Evolutionary conservation across 75 land plant species (phyloP).

Genomic region (Chamaecyparis obtusa): DNA sequence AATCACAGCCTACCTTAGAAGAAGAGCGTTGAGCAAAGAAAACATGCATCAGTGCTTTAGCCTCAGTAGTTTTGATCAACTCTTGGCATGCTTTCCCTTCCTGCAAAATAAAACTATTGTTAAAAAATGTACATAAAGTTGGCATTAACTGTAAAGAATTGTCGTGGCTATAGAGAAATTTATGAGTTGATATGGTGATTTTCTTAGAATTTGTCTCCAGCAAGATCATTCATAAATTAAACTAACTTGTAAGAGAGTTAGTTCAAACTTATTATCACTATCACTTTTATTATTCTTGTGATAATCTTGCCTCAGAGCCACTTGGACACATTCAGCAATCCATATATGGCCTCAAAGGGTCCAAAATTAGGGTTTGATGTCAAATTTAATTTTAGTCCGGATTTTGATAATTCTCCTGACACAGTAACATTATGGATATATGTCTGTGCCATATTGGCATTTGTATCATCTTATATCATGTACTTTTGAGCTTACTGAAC

Average conservation of each 20-base stretch:
- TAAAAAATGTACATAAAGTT: neutral
- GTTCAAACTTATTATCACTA: neutral
- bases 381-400: no score
- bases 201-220: no score
- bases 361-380: neutral
- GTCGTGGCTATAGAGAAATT: neutral
- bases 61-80: conserved; percentile 20
- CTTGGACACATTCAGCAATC: neutral
- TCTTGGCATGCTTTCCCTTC: conserved; percentile 20
- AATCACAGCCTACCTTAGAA: conserved; percentile 24
- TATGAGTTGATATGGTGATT: neutral
- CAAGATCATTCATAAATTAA: neutral
- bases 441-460: neutral
- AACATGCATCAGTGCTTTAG: conserved; percentile 34
- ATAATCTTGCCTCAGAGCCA: neutral
- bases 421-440: neutral
- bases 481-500: neutral
- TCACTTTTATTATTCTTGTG: neutral
- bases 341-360: neutral
- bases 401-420: neutral
- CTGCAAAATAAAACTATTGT: conserved; percentile 12
- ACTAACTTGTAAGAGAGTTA: neutral
- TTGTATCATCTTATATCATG: neutral
- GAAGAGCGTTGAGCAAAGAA: conserved; percentile 48
- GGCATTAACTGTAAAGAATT: neutral